Conservation (phyloP, 2,329 filamentous ascomycete genomes). For the Blastomyces percursus region DNA sequence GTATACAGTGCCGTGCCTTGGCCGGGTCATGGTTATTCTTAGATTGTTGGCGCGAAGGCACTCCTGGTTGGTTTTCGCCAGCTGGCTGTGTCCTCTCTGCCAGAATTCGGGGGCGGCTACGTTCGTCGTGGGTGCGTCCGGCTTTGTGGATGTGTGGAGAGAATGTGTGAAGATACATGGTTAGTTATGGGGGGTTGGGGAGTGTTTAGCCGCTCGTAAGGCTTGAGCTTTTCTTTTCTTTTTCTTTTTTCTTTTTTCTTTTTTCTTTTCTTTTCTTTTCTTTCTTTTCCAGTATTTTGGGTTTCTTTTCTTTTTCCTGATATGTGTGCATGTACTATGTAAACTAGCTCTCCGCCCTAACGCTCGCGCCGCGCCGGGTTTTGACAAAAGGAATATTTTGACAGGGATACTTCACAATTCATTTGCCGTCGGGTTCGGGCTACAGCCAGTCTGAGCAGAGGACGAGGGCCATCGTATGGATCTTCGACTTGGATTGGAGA, state of each 20-base stretch:
- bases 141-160: neutral
- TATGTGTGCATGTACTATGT: neutral
- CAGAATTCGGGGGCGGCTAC: neutral
- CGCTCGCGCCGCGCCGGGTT: neutral
- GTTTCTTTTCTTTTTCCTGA: neutral
- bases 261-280: neutral
- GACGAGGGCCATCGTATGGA: neutral
- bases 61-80: neutral
- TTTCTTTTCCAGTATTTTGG: neutral
- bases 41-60: neutral
- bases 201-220: neutral
- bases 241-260: too few species aligned
- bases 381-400: neutral
- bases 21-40: neutral
- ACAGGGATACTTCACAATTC: neutral
- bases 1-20: neutral
- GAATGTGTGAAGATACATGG: neutral
- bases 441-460: neutral
- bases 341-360: neutral
- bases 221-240: neutral
- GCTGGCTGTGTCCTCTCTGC: neutral
- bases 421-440: conserved; percentile 1
- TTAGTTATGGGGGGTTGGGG: neutral
- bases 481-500: neutral
- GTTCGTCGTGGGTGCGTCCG: neutral